A percentile compares a stretch with the other conserved stretches of the same genome.
Conservation (phyloP, 2,329 filamentous ascomycete species). For the Canariomyces notabilis region DNA sequence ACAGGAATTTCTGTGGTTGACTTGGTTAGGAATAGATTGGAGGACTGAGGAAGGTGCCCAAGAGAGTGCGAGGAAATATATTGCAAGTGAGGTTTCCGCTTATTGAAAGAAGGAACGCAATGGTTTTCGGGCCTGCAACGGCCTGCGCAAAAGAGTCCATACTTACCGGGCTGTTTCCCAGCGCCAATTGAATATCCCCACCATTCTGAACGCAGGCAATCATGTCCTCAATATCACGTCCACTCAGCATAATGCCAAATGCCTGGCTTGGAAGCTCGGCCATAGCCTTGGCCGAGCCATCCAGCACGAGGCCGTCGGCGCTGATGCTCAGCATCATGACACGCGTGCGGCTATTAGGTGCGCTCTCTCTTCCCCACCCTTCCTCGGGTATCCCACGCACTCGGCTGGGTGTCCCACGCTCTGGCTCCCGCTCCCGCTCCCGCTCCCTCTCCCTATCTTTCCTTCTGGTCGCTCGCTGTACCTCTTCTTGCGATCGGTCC, state of each 20-base stretch:
- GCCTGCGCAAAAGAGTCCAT: slow-evolving; percentile 13
- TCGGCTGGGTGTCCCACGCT: neutral
- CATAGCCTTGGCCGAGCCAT: slow-evolving; percentile 43
- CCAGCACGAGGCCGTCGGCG: slow-evolving; percentile 55
- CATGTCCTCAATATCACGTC: slow-evolving; percentile 57
- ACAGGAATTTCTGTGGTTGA: slow-evolving; percentile 46
- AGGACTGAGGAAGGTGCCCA: neutral
- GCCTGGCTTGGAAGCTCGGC: slow-evolving; percentile 48
- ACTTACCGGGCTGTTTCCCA: slow-evolving; percentile 55
- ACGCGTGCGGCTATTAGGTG: slow-evolving; percentile 1
- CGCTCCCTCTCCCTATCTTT: neutral
- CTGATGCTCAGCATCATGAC: slow-evolving; percentile 43
- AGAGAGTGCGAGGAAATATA: too few species aligned
- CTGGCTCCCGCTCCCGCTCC: neutral
- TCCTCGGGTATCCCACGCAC: slow-evolving; percentile 6
- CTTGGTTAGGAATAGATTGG: slow-evolving; percentile 8
- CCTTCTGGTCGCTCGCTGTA: neutral
- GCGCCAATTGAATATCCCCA: slow-evolving; percentile 50
- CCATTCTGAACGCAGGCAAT: slow-evolving; percentile 55
- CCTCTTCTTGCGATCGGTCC: neutral
- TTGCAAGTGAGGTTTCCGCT: too few species aligned
- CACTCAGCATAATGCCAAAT: slow-evolving; percentile 53
- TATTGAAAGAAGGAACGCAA: too few species aligned
- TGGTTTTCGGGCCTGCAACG: too few species aligned
- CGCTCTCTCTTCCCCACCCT: slow-evolving; percentile 15